Conservation (phyloP, 2,329 filamentous ascomycete species). For the Fonsecaea nubica region DNA sequence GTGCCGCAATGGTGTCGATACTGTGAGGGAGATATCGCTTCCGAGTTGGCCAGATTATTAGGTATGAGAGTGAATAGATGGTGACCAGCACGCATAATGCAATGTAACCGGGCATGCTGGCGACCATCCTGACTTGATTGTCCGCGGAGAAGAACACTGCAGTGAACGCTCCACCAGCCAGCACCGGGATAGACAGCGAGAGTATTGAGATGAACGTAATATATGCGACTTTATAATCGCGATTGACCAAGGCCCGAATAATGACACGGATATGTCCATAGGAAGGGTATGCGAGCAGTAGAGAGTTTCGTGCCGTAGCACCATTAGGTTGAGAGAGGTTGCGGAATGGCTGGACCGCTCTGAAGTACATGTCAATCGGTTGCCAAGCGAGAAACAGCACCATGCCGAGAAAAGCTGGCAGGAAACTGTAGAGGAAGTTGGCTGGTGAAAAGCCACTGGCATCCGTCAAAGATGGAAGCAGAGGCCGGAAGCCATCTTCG, state of each 20-base stretch:
- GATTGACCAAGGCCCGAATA: conserved; percentile 58
- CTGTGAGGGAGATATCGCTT: conserved; percentile 73
- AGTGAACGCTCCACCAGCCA: conserved; percentile 68
- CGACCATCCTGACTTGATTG: conserved; percentile 65
- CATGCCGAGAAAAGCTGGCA: conserved; percentile 65
- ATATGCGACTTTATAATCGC: conserved; percentile 65
- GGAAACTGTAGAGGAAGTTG: conserved; percentile 81
- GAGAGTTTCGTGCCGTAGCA: conserved; percentile 60
- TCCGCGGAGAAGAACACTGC: conserved; percentile 61
- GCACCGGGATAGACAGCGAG: conserved; percentile 61
- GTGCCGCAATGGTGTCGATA: conserved; percentile 74
- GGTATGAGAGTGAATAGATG: conserved; percentile 71
- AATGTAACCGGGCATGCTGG: conserved; percentile 75
- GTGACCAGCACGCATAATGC: conserved; percentile 74
- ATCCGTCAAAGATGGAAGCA: conserved; percentile 66
- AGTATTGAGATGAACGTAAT: conserved; percentile 62
- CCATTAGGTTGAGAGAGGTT: conserved; percentile 60
- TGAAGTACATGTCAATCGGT: conserved; percentile 66
- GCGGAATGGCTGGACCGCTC: conserved; percentile 65
- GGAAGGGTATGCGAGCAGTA: conserved; percentile 64
- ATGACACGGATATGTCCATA: conserved; percentile 61
- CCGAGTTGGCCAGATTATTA: conserved; percentile 67
- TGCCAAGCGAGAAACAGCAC: conserved; percentile 66
- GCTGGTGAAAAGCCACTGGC: conserved; percentile 76
- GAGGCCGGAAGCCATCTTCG: conserved; percentile 72